Evolutionary conservation across 2,329 filamentous ascomycete genomes (phyloP).

Genomic region (Leptodontidium sp.): DNA sequence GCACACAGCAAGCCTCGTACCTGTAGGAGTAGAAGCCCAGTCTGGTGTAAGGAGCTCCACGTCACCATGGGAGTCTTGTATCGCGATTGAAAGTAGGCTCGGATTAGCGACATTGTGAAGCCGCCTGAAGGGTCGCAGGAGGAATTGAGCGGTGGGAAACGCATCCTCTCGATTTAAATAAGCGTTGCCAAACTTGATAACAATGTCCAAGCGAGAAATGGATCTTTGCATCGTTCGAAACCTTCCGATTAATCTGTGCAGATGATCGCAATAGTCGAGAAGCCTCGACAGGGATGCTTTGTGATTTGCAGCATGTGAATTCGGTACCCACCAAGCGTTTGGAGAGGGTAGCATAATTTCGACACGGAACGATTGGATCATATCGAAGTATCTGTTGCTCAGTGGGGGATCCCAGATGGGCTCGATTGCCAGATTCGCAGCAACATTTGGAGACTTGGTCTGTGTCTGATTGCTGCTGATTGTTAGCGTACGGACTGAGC

Average conservation of each 20-base stretch:
- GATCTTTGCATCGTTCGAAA: slow-evolving; percentile 20
- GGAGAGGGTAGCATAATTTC: slow-evolving; percentile 24
- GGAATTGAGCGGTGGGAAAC: slow-evolving; percentile 15
- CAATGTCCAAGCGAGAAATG: slow-evolving; percentile 25
- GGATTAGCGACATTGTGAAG: slow-evolving; percentile 25
- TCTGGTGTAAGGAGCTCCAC: slow-evolving; percentile 18
- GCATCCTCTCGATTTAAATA: slow-evolving; percentile 17
- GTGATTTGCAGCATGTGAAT: not conserved
- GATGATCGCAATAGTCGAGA: slow-evolving; percentile 32
- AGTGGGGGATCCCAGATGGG: slow-evolving; percentile 26
- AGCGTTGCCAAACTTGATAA: slow-evolving; percentile 21
- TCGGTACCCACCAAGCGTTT: not conserved
- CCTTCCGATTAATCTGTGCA: slow-evolving; percentile 33
- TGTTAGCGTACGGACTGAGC: slow-evolving; percentile 3
- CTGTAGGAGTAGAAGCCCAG: slow-evolving; percentile 14
- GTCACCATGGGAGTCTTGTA: slow-evolving; percentile 13
- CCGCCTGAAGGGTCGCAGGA: slow-evolving; percentile 27
- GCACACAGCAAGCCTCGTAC: slow-evolving; percentile 19
- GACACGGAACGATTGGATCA: slow-evolving; percentile 29
- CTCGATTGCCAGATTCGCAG: slow-evolving; percentile 19
- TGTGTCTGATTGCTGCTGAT: not conserved
- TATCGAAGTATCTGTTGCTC: slow-evolving; percentile 27
- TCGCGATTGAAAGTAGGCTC: slow-evolving; percentile 16
- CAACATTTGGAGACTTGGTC: slow-evolving; percentile 8
- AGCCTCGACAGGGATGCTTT: slow-evolving; percentile 26